phyloP scores from a whole-genome alignment of 2,329 filamentous ascomycete genomes.

The Ceratocystis diversiconidia region DNA sequence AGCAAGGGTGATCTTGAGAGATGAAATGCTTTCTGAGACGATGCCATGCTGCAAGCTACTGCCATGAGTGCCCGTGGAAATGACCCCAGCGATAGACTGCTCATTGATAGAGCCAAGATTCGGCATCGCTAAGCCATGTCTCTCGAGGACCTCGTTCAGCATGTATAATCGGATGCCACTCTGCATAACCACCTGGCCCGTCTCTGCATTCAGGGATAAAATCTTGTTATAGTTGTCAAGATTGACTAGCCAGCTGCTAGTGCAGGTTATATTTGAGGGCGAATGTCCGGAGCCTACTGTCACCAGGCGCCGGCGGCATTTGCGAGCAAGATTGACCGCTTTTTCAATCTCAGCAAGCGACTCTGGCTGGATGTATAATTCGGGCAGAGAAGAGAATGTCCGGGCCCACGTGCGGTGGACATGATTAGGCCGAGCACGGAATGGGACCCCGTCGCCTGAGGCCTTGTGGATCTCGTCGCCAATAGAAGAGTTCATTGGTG shows the following conservation, averaged over 20 bases:
- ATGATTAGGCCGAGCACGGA: slow-evolving; percentile 59
- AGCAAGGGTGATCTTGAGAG: slow-evolving; percentile 66
- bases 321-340: slow-evolving; percentile 62
- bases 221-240: slow-evolving; percentile 70
- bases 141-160: slow-evolving; percentile 59
- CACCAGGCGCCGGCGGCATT: slow-evolving; percentile 66
- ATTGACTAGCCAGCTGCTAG: slow-evolving; percentile 87
- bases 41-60: slow-evolving; percentile 73
- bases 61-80: slow-evolving; percentile 86
- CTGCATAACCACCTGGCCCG: slow-evolving; percentile 59
- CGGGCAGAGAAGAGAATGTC: slow-evolving; percentile 77
- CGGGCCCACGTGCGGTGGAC: slow-evolving; percentile 87
- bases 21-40: slow-evolving; percentile 61
- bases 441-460: slow-evolving; percentile 38
- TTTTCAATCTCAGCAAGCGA: slow-evolving; percentile 72
- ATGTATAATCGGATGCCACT: slow-evolving; percentile 73
- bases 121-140: slow-evolving; percentile 66
- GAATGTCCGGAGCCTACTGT: slow-evolving; percentile 87
- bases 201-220: slow-evolving; percentile 51
- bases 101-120: slow-evolving; percentile 91
- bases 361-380: slow-evolving; percentile 79
- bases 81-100: slow-evolving; percentile 83
- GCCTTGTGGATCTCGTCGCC: slow-evolving; percentile 14
- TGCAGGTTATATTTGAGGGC: slow-evolving; percentile 81
- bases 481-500: slow-evolving; percentile 10